These are phyloP conservation scores for Sambucus nigra DNA, from an alignment of 129 eudicot species.

Conservation along the genomic window DNA sequence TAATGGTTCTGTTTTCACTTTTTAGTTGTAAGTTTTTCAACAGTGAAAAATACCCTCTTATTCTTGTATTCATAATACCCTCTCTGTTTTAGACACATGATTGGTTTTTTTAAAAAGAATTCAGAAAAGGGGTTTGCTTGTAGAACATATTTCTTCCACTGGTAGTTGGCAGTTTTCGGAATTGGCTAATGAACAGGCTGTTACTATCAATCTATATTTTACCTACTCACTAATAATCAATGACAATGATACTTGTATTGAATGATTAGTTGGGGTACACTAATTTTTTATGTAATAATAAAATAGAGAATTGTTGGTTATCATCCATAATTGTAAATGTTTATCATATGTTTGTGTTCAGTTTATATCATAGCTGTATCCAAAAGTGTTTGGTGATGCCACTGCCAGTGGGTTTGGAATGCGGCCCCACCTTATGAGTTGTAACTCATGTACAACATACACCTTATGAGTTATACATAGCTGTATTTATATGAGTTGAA, in stretches of 20 bases:
- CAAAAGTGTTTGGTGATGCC: conserved; percentile 36
- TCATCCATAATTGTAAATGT: conserved; percentile 12
- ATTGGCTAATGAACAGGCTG: not conserved
- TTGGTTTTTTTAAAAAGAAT: not conserved
- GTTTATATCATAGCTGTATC: conserved; percentile 20
- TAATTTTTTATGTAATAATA: conserved; percentile 6
- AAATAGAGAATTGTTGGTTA: not conserved
- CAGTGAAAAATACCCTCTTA: not conserved
- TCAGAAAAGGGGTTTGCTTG: not conserved
- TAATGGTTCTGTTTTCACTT: not conserved
- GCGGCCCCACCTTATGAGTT: conserved; percentile 27
- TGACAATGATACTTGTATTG: not conserved
- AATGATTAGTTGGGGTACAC: not conserved
- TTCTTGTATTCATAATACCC: not conserved
- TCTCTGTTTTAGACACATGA: not conserved
- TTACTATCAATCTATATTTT: not conserved
- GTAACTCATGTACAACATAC: conserved; percentile 14
- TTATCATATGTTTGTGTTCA: conserved; percentile 25
- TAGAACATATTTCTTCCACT: not conserved
- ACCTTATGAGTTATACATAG: not conserved
- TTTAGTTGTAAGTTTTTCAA: not conserved
- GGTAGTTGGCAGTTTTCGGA: not conserved
- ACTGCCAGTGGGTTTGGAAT: conserved; percentile 17
- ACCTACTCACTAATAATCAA: not conserved
- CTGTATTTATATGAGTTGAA: not conserved